Conservation (phyloP, 78 protist species). For the Dictyostelium capitatum region DNA sequence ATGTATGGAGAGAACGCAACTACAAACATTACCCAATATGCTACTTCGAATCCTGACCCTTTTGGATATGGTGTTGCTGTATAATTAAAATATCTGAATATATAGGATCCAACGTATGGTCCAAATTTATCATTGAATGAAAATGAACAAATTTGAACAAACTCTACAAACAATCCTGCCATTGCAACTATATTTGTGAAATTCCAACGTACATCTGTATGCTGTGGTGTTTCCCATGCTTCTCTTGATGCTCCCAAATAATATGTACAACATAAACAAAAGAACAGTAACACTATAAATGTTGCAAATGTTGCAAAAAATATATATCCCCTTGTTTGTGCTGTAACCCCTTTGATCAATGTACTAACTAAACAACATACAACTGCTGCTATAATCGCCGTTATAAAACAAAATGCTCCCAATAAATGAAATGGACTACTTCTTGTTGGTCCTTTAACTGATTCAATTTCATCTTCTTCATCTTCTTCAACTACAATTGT, state of each 20-base stretch:
- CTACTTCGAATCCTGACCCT: conserved; percentile 58
- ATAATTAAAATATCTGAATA: conserved; percentile 35
- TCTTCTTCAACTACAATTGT: conserved; percentile 62
- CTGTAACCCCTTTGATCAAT: conserved; percentile 25
- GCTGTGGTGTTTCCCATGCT: conserved; percentile 77
- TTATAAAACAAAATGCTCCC: conserved; percentile 73
- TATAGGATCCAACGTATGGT: conserved; percentile 32
- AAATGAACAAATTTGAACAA: conserved; percentile 74
- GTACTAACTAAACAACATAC: conserved; percentile 59
- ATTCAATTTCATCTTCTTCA: conserved; percentile 77
- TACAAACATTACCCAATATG: conserved; percentile 80
- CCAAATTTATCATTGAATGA: conserved; percentile 55
- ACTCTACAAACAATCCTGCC: conserved; percentile 82
- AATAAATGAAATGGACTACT: conserved; percentile 73
- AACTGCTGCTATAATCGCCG: conserved; percentile 62
- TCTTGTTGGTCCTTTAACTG: conserved; percentile 77
- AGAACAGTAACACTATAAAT: conserved; percentile 66
- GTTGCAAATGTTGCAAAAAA: conserved; percentile 74
- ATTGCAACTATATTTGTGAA: conserved; percentile 70
- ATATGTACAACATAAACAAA: conserved; percentile 78
- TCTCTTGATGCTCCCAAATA: conserved; percentile 76
- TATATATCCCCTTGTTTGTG: conserved; percentile 37
- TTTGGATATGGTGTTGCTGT: conserved; percentile 68
- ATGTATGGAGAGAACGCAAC: conserved; percentile 75
- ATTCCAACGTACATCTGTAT: conserved; percentile 78